Percentiles rank a stretch among this genome's conserved stretches.
Evolutionary conservation across 805 yeast species (phyloP).

Genomic region (Yamadazyma sp.): DNA sequence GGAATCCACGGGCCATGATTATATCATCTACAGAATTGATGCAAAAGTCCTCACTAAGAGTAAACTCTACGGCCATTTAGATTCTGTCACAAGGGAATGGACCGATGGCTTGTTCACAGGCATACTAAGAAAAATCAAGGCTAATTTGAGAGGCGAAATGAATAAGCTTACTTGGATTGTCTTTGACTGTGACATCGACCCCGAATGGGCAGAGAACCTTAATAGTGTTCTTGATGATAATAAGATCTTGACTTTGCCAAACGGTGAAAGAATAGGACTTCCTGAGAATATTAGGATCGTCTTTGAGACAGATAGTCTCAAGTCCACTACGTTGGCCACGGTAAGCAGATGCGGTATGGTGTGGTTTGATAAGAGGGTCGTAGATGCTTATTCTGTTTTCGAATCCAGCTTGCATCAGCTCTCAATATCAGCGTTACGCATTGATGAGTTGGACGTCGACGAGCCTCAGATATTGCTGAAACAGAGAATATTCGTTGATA

Average conservation of each 20-base stretch:
- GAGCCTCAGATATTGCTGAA: not conserved
- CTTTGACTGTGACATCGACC: constrained; percentile 92
- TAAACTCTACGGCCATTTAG: constrained; percentile 67
- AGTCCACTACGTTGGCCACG: constrained; percentile 84
- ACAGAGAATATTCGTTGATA: constrained; percentile 2
- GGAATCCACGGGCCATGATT: constrained; percentile 32
- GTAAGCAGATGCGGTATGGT: constrained; percentile 90
- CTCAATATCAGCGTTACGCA: not conserved
- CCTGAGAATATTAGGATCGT: constrained; percentile 63
- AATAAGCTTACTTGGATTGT: constrained; percentile 67
- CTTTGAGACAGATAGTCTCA: constrained; percentile 72
- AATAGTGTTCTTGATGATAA: constrained; percentile 93
- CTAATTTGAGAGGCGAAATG: constrained; percentile 59
- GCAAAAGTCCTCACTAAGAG: constrained; percentile 73
- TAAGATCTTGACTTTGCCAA: constrained; percentile 75
- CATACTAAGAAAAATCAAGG: constrained; percentile 56
- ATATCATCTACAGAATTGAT: constrained; percentile 53
- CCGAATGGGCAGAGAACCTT: constrained; percentile 87
- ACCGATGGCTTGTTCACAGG: constrained; percentile 80
- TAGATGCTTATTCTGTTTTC: constrained; percentile 6
- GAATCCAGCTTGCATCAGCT: constrained; percentile 4
- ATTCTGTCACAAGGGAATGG: constrained; percentile 85
- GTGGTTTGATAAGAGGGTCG: constrained; percentile 51
- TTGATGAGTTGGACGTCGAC: constrained; percentile 5
- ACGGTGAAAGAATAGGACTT: constrained; percentile 77